phyloP scores from a whole-genome alignment of 164 flowering plant species.

The Kalanchoe fedtschenkoi region DNA sequence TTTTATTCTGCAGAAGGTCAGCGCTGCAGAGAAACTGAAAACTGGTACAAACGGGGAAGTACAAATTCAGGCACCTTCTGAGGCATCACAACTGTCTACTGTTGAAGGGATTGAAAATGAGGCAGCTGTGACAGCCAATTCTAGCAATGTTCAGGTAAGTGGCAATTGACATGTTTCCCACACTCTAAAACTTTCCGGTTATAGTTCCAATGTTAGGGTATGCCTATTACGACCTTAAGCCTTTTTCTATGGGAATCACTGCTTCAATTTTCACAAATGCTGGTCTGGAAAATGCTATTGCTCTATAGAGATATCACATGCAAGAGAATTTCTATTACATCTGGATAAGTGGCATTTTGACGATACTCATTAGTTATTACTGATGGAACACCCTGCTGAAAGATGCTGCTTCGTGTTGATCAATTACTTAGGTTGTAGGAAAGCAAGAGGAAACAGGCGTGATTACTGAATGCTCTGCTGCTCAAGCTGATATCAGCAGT shows the following conservation, averaged over 20 bases:
- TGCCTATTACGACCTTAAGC: no score
- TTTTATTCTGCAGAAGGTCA: slow-evolving; percentile 39
- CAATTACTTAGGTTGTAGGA: slow-evolving; percentile 20
- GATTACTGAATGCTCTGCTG: slow-evolving; percentile 21
- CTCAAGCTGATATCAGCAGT: slow-evolving; percentile 22
- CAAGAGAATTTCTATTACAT: not conserved
- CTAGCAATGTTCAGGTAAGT: slow-evolving; percentile 23
- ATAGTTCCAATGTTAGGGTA: no score
- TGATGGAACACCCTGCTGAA: no score
- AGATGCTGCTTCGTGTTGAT: no score
- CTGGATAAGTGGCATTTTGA: not conserved
- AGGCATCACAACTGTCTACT: slow-evolving; percentile 21
- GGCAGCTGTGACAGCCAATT: slow-evolving; percentile 17
- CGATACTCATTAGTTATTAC: no score
- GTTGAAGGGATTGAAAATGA: slow-evolving; percentile 18
- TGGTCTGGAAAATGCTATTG: not conserved
- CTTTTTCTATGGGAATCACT: no score
- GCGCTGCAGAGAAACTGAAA: slow-evolving; percentile 44
- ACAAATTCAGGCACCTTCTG: slow-evolving; percentile 20
- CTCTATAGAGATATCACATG: not conserved
- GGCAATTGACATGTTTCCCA: not conserved
- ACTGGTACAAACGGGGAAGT: slow-evolving; percentile 23
- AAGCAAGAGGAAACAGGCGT: slow-evolving; percentile 15
- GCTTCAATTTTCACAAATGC: no score
- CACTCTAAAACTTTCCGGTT: no score